Percentiles rank a stretch among this genome's conserved stretches.
Evolutionary conservation across 805 yeast genomes (phyloP).

Genomic region (Henningerozyma blattae): DNA sequence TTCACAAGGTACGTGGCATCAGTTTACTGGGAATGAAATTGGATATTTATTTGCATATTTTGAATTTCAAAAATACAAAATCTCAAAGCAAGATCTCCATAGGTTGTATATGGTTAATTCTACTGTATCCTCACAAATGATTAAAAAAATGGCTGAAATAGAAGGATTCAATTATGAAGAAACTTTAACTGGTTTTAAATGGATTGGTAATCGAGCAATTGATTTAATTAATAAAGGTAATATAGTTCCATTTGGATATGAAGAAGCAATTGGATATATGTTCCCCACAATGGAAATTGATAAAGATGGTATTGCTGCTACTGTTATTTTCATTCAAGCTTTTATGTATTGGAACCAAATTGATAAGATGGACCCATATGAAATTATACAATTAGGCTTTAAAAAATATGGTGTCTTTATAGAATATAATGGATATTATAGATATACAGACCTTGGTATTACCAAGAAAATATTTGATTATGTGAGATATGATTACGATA

Average conservation of each 20-base stretch:
- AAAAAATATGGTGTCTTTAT: constrained; percentile 66
- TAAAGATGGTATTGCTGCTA: constrained; percentile 86
- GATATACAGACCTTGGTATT: constrained; percentile 39
- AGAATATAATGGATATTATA: constrained; percentile 80
- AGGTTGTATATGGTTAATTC: constrained; percentile 52
- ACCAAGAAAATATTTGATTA: constrained; percentile 44
- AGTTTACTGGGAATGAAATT: constrained; percentile 82
- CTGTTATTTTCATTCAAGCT: constrained; percentile 63
- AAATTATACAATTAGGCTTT: constrained; percentile 47
- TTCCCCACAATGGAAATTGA: constrained; percentile 64
- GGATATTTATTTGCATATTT: constrained; percentile 75
- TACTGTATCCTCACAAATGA: constrained; percentile 83
- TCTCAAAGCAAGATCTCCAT: constrained; percentile 11
- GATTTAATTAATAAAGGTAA: constrained; percentile 53
- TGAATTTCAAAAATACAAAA: constrained; percentile 29
- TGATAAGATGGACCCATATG: constrained; percentile 27
- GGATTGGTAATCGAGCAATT: constrained; percentile 89
- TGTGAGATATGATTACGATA: constrained; percentile 30
- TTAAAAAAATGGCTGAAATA: constrained; percentile 51
- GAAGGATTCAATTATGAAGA: constrained; percentile 58
- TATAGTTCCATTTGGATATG: constrained; percentile 78
- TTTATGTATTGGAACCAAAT: constrained; percentile 38
- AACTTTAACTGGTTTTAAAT: constrained; percentile 91
- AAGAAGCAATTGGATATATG: constrained; percentile 96
- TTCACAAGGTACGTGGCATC: constrained; percentile 45